A percentile compares a stretch with the other conserved stretches of the same genome.
Conservation (phyloP, 2,329 filamentous ascomycete genomes). For the Colletotrichum chrysophilum region DNA sequence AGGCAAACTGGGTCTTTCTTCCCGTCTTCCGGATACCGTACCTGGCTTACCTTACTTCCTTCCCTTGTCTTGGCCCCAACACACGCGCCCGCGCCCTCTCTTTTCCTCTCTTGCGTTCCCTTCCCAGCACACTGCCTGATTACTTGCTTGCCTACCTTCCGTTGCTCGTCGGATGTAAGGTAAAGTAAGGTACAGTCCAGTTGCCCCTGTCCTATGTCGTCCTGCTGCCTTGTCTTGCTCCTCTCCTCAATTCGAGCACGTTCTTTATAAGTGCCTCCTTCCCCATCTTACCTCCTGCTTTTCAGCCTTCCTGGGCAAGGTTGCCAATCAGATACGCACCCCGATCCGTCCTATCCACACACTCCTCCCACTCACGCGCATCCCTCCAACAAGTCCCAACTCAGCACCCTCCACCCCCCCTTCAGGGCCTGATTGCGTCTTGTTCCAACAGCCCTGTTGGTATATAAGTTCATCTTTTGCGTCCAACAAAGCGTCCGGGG, state of each 20-base stretch:
- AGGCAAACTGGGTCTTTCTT: not conserved
- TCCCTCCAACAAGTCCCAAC: not conserved
- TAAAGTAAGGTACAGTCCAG: not conserved
- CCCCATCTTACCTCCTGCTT: not conserved
- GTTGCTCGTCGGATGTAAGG: not conserved
- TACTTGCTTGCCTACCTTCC: not conserved
- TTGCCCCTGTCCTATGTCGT: not conserved
- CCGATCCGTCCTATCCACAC: conserved; percentile 13
- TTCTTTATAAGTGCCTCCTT: conserved; percentile 5
- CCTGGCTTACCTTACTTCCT: not conserved
- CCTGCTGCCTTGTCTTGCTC: not conserved
- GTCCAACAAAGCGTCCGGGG: conserved; percentile 8
- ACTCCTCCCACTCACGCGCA: conserved; percentile 14
- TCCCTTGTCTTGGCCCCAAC: not conserved
- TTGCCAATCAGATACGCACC: conserved; percentile 13
- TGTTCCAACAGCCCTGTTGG: conserved; percentile 11
- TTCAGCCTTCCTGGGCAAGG: conserved; percentile 16
- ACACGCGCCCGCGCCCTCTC: not conserved
- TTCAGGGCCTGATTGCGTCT: not conserved
- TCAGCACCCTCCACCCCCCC: not conserved
- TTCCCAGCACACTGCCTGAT: not conserved
- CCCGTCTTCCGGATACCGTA: not conserved
- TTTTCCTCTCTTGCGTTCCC: not conserved
- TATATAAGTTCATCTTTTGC: conserved; percentile 13
- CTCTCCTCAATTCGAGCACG: not conserved